Base-by-base conservation (phyloP, 2,329 filamentous ascomycete genomes). In the Drechslerella coelobrocha region DNA sequence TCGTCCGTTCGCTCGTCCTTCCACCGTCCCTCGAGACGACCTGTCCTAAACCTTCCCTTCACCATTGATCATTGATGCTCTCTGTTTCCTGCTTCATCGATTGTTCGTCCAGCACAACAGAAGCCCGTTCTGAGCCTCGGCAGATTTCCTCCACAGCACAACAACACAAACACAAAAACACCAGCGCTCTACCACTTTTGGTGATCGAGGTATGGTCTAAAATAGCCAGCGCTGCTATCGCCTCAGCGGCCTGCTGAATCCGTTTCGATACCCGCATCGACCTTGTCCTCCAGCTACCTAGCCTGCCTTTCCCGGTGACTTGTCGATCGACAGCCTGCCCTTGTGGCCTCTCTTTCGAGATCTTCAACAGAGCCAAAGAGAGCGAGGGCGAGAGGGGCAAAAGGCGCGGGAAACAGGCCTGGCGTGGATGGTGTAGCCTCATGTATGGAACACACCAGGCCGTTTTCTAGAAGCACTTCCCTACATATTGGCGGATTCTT, bases 361-460 rank as follows among this genome's bases (percentile, higher is more conserved):
- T 59, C 54, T 57, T 47, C 29, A 31, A 31, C 50, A 47, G 23
- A 21, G 54, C 41, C 17, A 8, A 12, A 29, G 41, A 60, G 48
- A 52, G 19, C 26, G 53, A 59, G 34, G 12, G 34, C 34, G 34
- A 39, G 34, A 39, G 34, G 34, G 34, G 34, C 34, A 39, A 39
- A 39, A 39, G n/a, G n/a, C 34, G 34, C 34, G 34, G 12, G 5
- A 14, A 39, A 39, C 34, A 47, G 43, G 55, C 63, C 47, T 50
- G 56, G 50, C 43, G 50, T 61, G 56, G 63, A 61, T 56, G 55
- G 53, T 54, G 55, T 56, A 61, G 56, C 55, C 55, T 52, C 21
- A 68, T 68, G 63, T 68, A 68, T 61, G 63, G 63, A 68, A 68
- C 63, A 68, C 63, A 51, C 56, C 63, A 61, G 56, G 55, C 63